These are phyloP conservation scores for Halteria grandinella DNA, from an alignment of 73 alveolate genomes.

Conservation along the genomic window DNA sequence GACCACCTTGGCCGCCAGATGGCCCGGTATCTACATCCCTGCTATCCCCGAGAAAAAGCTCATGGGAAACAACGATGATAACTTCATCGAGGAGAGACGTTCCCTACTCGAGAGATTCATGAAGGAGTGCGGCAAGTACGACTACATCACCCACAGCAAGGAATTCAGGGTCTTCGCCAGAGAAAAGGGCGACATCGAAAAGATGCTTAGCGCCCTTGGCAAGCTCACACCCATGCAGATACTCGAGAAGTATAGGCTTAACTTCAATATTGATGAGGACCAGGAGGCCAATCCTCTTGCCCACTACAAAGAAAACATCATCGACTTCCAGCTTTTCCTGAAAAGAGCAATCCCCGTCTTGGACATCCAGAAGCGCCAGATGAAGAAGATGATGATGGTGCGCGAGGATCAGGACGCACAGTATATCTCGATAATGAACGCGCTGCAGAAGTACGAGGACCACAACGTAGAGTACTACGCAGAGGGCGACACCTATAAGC, in stretches of 20 bases:
- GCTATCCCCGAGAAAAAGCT: conserved; percentile 54
- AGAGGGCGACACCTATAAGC: background rate
- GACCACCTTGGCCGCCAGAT: conserved; percentile 2
- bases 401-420: background rate
- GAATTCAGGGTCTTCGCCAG: conserved; percentile 48
- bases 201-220: conserved; percentile 1
- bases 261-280: conserved; percentile 30
- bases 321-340: conserved; percentile 2
- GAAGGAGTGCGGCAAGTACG: conserved; percentile 11
- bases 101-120: conserved; percentile 48
- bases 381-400: background rate
- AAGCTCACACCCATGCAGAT: conserved; percentile 19
- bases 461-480: background rate
- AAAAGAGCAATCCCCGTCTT: background rate
- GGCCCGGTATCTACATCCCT: conserved; percentile 64
- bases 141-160: conserved; percentile 3
- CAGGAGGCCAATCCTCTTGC: background rate
- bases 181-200: conserved; percentile 37
- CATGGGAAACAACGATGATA: conserved; percentile 24
- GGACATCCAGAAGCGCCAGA: background rate
- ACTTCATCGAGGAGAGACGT: conserved; percentile 55
- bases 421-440: background rate
- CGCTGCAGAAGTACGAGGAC: background rate
- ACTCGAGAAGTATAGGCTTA: conserved; percentile 11
- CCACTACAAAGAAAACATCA: background rate